Percentiles rank a stretch among this genome's conserved stretches.
phyloP scores from a whole-genome alignment of 352 stramenopile genomes.

The Globisporangium radiosum region DNA sequence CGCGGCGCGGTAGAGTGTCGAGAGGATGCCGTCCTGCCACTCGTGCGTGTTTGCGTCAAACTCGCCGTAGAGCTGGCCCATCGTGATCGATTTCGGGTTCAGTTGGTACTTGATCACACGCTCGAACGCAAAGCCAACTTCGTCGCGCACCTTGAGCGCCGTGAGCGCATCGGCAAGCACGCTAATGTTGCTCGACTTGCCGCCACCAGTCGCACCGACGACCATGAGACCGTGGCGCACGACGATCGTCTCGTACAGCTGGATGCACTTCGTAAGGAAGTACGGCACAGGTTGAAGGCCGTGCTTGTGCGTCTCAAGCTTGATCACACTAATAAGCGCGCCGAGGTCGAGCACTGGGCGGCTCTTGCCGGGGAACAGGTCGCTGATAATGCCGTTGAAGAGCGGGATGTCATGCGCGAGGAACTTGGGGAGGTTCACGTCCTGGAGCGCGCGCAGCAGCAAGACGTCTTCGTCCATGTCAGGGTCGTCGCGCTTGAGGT shows the following conservation, averaged over 20 bases:
- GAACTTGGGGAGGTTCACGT: constrained; percentile 96
- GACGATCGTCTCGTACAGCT: constrained; percentile 93
- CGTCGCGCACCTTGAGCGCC: constrained; percentile 70
- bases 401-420: constrained; percentile 92
- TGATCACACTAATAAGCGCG: constrained; percentile 86
- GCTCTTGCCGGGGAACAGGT: constrained; percentile 91
- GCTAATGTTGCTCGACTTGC: constrained; percentile 89
- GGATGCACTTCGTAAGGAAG: constrained; percentile 93
- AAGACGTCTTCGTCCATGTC: constrained; percentile 93
- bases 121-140: constrained; percentile 85
- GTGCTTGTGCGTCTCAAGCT: constrained; percentile 74
- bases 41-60: constrained; percentile 95
- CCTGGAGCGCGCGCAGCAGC: constrained; percentile 90
- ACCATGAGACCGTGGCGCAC: constrained; percentile 96
- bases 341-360: constrained; percentile 85
- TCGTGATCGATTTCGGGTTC: constrained; percentile 94
- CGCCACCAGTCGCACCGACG: constrained; percentile 86
- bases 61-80: constrained; percentile 93
- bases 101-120: constrained; percentile 88
- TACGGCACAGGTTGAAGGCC: constrained; percentile 87
- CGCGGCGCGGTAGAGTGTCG: constrained; percentile 89
- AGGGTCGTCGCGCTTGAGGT: constrained; percentile 88
- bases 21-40: constrained; percentile 94
- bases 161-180: constrained; percentile 88
- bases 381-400: constrained; percentile 94